Conservation (phyloP, 2,329 filamentous ascomycete species). For the Microdochium bolleyi region DNA sequence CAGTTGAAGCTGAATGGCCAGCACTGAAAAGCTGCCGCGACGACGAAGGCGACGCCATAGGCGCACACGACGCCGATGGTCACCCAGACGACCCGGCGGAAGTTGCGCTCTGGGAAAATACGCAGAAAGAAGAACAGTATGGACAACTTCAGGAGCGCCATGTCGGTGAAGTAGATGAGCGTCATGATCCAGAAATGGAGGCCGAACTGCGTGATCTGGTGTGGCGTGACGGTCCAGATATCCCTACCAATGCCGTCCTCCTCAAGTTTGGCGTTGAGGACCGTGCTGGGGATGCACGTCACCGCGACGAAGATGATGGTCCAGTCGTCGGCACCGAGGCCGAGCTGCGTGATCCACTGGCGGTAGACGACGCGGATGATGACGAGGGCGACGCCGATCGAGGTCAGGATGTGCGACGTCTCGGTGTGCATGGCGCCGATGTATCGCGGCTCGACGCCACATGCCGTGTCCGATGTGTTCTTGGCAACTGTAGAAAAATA, state of each 20-base stretch:
- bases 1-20: conserved; percentile 30
- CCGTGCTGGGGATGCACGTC: conserved; percentile 17
- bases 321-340: conserved; percentile 24
- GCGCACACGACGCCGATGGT: conserved; percentile 21
- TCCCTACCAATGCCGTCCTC: conserved; percentile 21
- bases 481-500: conserved; percentile 4
- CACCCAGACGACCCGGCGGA: conserved; percentile 21
- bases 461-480: conserved; percentile 15
- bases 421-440: conserved; percentile 23
- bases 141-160: conserved; percentile 29
- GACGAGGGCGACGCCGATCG: conserved; percentile 29
- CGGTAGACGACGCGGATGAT: conserved; percentile 30
- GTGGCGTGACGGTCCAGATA: conserved; percentile 20
- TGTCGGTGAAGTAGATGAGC: conserved; percentile 28
- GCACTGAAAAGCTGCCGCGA: conserved; percentile 27
- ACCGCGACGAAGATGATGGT: conserved; percentile 20
- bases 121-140: conserved; percentile 32
- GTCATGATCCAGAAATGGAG: conserved; percentile 23
- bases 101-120: conserved; percentile 25
- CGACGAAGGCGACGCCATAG: conserved; percentile 20
- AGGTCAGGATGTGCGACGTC: conserved; percentile 22
- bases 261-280: conserved; percentile 12
- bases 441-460: conserved; percentile 17
- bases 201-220: conserved; percentile 14
- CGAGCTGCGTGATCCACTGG: conserved; percentile 22